These are phyloP conservation scores for Orbilia quercus DNA, from an alignment of 2,329 filamentous ascomycete genomes.

Conservation along the genomic window DNA sequence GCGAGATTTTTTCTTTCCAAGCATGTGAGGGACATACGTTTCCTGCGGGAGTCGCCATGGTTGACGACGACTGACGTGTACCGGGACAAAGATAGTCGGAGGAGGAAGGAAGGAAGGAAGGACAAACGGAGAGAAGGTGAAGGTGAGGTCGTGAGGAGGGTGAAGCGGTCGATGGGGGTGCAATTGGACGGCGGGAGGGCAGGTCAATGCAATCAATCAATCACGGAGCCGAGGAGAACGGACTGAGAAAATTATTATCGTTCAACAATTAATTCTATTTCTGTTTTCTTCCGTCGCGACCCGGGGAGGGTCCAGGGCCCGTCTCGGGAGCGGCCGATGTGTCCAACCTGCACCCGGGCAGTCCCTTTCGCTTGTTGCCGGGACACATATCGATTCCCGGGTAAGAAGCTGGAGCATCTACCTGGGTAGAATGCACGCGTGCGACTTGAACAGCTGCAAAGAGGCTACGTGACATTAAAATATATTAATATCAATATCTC, in stretches of 20 bases:
- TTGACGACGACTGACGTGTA: not conserved
- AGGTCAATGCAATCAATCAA: too few species aligned
- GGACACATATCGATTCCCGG: too few species aligned
- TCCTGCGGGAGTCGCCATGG: constrained; percentile 49
- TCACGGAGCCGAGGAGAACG: constrained; percentile 25
- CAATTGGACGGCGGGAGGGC: constrained; percentile 7
- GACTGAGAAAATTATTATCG: constrained; percentile 47
- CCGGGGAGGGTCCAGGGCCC: not conserved
- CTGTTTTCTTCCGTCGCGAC: constrained; percentile 37
- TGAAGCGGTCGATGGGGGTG: constrained; percentile 9
- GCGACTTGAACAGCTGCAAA: too few species aligned
- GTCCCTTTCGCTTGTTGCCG: too few species aligned
- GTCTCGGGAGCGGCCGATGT: not conserved
- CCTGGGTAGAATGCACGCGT: too few species aligned
- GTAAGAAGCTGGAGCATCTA: too few species aligned
- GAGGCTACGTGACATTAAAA: too few species aligned
- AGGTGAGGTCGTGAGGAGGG: not conserved
- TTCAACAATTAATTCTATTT: not conserved
- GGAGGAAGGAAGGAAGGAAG: constrained; percentile 4
- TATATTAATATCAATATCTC: too few species aligned
- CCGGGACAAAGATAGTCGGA: not conserved
- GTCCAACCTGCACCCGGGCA: too few species aligned
- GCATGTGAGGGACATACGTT: constrained; percentile 34
- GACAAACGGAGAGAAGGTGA: constrained; percentile 11
- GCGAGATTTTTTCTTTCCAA: constrained; percentile 1